Conservation (phyloP, 306 rosid species). For the Coriaria nepalensis region DNA sequence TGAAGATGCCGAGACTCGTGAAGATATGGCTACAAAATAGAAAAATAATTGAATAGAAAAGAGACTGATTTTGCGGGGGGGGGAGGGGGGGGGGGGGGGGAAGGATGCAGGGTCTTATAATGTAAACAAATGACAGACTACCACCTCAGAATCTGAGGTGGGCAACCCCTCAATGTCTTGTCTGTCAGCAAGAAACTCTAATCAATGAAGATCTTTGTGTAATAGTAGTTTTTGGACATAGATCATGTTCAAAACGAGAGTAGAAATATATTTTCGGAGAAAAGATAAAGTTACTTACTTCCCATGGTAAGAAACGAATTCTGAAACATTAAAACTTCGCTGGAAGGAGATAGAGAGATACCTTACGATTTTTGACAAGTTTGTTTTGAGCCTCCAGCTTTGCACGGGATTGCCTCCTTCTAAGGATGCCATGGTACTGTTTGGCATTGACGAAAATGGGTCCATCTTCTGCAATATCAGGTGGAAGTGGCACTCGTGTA, state of each 20-base stretch:
- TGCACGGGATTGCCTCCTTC: constrained; percentile 87
- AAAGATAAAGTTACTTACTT: too few species aligned
- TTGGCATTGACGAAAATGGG: constrained; percentile 87
- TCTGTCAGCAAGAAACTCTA: too few species aligned
- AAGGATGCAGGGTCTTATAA: too few species aligned
- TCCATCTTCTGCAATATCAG: constrained; percentile 64
- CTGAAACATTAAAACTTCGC: not conserved
- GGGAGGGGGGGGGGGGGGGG: too few species aligned
- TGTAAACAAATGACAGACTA: too few species aligned
- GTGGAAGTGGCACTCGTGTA: constrained; percentile 56
- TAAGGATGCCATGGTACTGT: constrained; percentile 81
- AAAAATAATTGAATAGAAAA: constrained; percentile 4
- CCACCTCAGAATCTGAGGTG: too few species aligned
- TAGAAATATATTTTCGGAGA: too few species aligned
- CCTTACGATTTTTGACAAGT: constrained; percentile 66
- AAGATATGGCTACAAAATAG: constrained; percentile 68
- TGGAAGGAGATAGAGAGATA: constrained; percentile 4
- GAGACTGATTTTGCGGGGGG: not conserved
- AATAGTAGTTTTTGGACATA: too few species aligned
- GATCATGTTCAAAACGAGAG: too few species aligned
- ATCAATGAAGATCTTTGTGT: too few species aligned
- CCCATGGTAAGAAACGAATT: too few species aligned
- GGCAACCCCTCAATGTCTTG: too few species aligned
- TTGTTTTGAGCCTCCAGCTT: constrained; percentile 77
- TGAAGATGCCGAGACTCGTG: constrained; percentile 87